phyloP scores from a whole-genome alignment of 768 basidiomycete genomes.

The Ramaria sp. region DNA sequence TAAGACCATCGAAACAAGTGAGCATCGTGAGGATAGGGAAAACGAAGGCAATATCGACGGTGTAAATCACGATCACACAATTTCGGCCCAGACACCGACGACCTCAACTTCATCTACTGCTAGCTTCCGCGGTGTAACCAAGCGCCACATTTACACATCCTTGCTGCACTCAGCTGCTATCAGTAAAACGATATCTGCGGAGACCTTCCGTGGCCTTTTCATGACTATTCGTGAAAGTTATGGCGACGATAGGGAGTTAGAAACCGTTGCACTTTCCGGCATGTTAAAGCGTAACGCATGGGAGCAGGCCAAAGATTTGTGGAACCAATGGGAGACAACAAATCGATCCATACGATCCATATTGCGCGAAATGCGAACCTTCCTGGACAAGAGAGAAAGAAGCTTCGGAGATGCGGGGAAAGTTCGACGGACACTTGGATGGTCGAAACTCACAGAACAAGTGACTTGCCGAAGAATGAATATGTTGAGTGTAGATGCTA shows the following conservation, averaged over 20 bases:
- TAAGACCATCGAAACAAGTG: not conserved
- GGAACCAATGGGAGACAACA: not conserved
- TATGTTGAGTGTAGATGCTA: not conserved
- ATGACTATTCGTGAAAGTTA: not conserved
- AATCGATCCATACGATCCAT: not conserved
- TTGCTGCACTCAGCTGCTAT: not conserved
- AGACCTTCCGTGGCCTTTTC: not conserved
- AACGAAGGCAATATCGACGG: not conserved
- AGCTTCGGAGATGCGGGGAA: not conserved
- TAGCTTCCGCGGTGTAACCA: not conserved
- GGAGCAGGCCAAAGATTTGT: not conserved
- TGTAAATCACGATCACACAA: not conserved
- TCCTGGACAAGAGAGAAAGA: not conserved
- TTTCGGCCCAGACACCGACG: not conserved
- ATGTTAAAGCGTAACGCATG: constrained; percentile 1
- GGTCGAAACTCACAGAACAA: not conserved
- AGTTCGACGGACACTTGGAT: not conserved
- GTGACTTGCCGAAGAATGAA: not conserved
- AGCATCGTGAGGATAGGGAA: not conserved
- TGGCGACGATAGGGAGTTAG: constrained; percentile 1
- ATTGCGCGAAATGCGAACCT: not conserved
- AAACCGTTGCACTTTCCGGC: constrained; percentile 3
- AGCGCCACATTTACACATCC: constrained; percentile 1
- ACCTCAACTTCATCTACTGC: not conserved
- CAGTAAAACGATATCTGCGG: constrained; percentile 2